Conservation (phyloP, 768 basidiomycete species). For the Pleurotus citrinopileatus region DNA sequence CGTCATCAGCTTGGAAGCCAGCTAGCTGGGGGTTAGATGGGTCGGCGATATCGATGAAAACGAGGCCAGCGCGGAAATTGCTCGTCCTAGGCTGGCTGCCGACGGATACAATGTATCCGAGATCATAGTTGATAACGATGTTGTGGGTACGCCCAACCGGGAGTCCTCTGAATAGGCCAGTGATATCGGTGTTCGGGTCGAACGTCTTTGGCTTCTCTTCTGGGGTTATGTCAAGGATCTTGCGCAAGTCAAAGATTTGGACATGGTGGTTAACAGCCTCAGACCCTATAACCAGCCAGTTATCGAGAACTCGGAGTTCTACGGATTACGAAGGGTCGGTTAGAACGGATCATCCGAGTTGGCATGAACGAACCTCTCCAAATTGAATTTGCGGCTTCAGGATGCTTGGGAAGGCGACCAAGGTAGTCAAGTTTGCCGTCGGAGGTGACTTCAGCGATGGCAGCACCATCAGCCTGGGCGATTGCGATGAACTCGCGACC, state of each 20-base stretch:
- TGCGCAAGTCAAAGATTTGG: conserved; percentile 26
- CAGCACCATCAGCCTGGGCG: conserved; percentile 17
- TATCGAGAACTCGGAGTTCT: conserved; percentile 23
- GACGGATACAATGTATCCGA: conserved; percentile 21
- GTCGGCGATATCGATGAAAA: conserved; percentile 27
- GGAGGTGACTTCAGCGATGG: conserved; percentile 11
- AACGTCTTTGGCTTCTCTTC: conserved; percentile 19
- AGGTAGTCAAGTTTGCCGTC: conserved; percentile 14
- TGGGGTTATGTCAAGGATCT: conserved; percentile 17
- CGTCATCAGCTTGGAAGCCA: conserved; percentile 24
- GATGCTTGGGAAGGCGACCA: conserved; percentile 21
- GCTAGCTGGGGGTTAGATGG: conserved; percentile 20
- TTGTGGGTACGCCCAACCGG: conserved; percentile 26
- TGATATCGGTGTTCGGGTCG: conserved; percentile 8
- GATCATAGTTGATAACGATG: conserved; percentile 21
- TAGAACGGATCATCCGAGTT: not conserved
- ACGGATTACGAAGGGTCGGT: not conserved
- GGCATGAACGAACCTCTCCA: not conserved
- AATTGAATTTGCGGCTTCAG: conserved; percentile 16
- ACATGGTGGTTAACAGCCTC: conserved; percentile 24
- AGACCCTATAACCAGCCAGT: conserved; percentile 22
- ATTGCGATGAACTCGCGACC: conserved; percentile 17
- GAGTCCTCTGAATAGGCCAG: conserved; percentile 20
- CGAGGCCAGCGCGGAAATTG: conserved; percentile 20
- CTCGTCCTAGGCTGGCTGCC: conserved; percentile 20